Percentiles rank a stretch among this genome's conserved stretches.
phyloP scores from a whole-genome alignment of 2,329 filamentous ascomycete genomes.

The Aureobasidium pullulans region DNA sequence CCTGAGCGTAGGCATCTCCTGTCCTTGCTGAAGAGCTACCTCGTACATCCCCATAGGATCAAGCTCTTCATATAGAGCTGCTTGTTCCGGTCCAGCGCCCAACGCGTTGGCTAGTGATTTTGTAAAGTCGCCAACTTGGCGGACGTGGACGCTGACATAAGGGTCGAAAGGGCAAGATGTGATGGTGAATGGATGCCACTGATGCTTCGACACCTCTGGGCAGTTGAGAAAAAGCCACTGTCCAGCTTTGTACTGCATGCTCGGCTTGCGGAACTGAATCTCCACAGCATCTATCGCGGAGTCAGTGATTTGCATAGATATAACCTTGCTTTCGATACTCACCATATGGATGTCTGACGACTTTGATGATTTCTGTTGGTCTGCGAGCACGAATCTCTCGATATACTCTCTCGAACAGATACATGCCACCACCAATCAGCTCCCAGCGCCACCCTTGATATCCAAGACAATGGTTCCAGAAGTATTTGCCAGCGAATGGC shows the following conservation, averaged over 20 bases:
- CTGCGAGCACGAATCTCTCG: conserved; percentile 81
- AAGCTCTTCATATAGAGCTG: conserved; percentile 81
- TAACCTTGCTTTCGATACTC: conserved; percentile 28
- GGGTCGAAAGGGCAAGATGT: conserved; percentile 95
- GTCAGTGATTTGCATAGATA: conserved; percentile 8
- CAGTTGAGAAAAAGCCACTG: conserved; percentile 98
- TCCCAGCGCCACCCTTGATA: conserved; percentile 98
- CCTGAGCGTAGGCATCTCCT: conserved; percentile 81
- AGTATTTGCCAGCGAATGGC: conserved; percentile 72
- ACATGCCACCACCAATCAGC: conserved; percentile 74
- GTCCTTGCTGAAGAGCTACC: conserved; percentile 85
- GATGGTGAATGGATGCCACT: conserved; percentile 99
- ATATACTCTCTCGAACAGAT: conserved; percentile 81
- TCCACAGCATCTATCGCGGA: conserved; percentile 69
- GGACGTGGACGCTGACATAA: conserved; percentile 89
- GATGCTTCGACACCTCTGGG: conserved; percentile 75
- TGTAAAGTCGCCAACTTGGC: conserved; percentile 96
- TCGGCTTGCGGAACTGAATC: conserved; percentile 93
- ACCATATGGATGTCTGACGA: conserved; percentile 93
- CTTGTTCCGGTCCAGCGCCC: conserved; percentile 81
- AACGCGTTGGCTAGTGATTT: conserved; percentile 87
- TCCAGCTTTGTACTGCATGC: conserved; percentile 95
- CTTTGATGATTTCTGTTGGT: conserved; percentile 82
- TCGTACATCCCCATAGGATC: conserved; percentile 98
- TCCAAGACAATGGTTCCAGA: conserved; percentile 90